phyloP scores from a whole-genome alignment of 345 rosid genomes.

The Salix arbutifolia region DNA sequence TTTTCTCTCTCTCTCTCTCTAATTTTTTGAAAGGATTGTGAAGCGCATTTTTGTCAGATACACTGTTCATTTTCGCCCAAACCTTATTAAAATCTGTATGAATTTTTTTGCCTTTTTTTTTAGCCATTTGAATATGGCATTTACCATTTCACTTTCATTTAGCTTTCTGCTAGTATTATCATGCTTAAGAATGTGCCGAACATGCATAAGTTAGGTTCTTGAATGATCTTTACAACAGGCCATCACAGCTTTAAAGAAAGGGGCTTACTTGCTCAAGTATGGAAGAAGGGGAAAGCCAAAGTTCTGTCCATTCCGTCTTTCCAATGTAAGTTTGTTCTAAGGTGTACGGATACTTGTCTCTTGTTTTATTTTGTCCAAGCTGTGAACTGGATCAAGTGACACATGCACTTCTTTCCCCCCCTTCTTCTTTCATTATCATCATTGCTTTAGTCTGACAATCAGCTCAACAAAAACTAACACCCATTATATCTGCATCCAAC shows the following conservation, averaged over 20 bases:
- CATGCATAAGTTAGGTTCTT: slow-evolving; percentile 24
- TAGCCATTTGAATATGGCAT: background rate
- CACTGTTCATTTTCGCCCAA: background rate
- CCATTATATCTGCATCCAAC: background rate
- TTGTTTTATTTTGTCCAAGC: background rate
- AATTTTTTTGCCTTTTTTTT: background rate
- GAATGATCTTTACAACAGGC: slow-evolving; percentile 60
- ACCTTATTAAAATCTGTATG: background rate
- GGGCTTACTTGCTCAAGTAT: slow-evolving; percentile 90
- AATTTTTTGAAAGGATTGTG: background rate
- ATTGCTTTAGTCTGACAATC: background rate
- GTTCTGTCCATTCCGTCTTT: slow-evolving; percentile 96
- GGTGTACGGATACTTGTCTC: background rate
- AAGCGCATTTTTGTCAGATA: background rate
- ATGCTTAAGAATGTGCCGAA: slow-evolving; percentile 16
- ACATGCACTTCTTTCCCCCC: background rate
- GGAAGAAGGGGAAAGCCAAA: slow-evolving; percentile 99
- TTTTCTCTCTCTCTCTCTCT: background rate
- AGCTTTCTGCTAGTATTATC: slow-evolving; percentile 3
- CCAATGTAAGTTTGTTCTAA: slow-evolving; percentile 60
- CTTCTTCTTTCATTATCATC: background rate
- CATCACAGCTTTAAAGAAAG: slow-evolving; percentile 91
- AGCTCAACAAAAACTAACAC: background rate
- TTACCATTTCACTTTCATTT: slow-evolving; percentile 7
- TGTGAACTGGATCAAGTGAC: background rate